Conservation (phyloP, 1,284 basidiomycete species). For the Cerrena zonata region DNA sequence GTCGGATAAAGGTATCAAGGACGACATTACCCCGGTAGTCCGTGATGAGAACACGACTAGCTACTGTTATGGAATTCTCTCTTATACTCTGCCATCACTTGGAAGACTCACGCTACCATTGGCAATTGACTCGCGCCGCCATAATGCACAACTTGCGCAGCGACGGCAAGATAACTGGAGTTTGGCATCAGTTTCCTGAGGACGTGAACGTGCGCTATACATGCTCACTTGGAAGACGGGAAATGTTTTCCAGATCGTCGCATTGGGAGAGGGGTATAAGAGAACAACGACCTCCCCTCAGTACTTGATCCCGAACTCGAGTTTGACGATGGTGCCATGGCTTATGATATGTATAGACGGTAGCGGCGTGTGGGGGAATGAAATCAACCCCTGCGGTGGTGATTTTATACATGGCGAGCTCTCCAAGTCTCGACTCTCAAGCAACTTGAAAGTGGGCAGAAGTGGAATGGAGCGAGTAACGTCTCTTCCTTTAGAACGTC, state of each 20-base stretch:
- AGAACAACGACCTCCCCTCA: background rate
- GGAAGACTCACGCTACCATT: constrained; percentile 52
- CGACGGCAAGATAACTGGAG: constrained; percentile 44
- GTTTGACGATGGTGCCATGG: constrained; percentile 1
- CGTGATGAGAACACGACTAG: constrained; percentile 33
- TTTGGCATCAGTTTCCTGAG: background rate
- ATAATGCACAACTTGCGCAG: constrained; percentile 38
- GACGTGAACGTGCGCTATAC: too few species aligned
- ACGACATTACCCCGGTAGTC: constrained; percentile 48
- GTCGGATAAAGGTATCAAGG: constrained; percentile 49
- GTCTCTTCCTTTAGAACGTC: background rate
- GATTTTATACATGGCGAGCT: too few species aligned
- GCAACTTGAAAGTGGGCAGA: background rate
- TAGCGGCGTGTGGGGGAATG: background rate
- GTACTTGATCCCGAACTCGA: background rate
- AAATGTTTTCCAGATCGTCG: constrained; percentile 2
- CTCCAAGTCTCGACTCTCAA: background rate
- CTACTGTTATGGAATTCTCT: too few species aligned
- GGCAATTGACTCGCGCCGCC: constrained; percentile 37
- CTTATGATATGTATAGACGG: background rate
- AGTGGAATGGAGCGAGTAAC: background rate
- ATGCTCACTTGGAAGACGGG: too few species aligned
- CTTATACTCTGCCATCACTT: too few species aligned
- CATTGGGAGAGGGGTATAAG: constrained; percentile 1
- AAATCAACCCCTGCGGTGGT: too few species aligned